A percentile compares a stretch with the other conserved stretches of the same genome.
These are phyloP conservation scores for Macaranga tanarius DNA, from an alignment of 441 rosid genomes.

Conservation along the genomic window DNA sequence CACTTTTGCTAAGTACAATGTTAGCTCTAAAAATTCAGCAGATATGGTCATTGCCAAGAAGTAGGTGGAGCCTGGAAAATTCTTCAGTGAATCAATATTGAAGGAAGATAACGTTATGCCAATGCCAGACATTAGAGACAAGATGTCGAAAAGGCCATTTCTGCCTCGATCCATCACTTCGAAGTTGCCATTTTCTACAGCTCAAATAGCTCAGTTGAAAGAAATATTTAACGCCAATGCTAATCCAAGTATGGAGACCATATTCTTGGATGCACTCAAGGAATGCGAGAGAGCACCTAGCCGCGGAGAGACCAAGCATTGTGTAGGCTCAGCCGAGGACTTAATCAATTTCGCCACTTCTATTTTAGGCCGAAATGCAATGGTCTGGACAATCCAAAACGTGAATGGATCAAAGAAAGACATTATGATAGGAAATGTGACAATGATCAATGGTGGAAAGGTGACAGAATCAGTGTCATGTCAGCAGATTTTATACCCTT, in stretches of 20 bases:
- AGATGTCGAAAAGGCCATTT: conserved; percentile 88
- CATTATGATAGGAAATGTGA: conserved; percentile 60
- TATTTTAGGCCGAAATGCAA: conserved; percentile 62
- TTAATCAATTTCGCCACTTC: conserved; percentile 82
- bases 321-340: conserved; percentile 83
- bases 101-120: conserved; percentile 66
- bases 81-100: conserved; percentile 67
- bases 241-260: conserved; percentile 57
- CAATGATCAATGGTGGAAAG: conserved; percentile 68
- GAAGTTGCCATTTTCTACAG: conserved; percentile 65
- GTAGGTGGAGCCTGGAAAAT: conserved; percentile 94
- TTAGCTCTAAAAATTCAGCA: conserved; percentile 28
- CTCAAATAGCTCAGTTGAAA: conserved; percentile 48
- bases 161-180: conserved; percentile 64
- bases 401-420: conserved; percentile 55
- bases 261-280: conserved; percentile 51
- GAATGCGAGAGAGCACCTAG: conserved; percentile 81
- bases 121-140: conserved; percentile 84
- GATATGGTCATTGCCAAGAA: conserved; percentile 37
- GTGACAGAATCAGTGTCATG: conserved; percentile 79
- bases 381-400: conserved; percentile 58
- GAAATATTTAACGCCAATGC: conserved; percentile 58
- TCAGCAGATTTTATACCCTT: conserved; percentile 84
- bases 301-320: conserved; percentile 78
- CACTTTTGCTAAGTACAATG: conserved; percentile 46